Percentiles rank a stretch among this genome's conserved stretches.
Evolutionary conservation across 2,329 filamentous ascomycete species (phyloP).

Genomic region (Alternaria brassicicola): DNA sequence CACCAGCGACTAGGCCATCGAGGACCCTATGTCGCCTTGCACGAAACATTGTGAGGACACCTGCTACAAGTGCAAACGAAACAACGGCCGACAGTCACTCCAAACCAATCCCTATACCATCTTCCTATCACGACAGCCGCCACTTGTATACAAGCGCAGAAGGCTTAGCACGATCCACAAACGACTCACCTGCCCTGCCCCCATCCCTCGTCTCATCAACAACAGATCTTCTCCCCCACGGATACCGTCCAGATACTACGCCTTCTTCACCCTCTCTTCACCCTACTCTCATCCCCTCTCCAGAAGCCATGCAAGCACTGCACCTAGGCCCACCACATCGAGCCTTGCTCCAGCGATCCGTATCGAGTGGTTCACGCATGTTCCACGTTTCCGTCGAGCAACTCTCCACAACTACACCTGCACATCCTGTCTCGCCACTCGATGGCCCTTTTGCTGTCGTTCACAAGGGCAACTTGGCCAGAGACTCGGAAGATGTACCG

Average conservation of each 20-base stretch:
- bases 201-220: neutral
- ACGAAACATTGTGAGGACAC: neutral
- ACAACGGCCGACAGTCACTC: neutral
- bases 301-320: constrained; percentile 1
- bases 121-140: neutral
- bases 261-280: neutral
- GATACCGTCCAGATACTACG: neutral
- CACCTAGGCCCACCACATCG: neutral
- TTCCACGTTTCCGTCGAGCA: neutral
- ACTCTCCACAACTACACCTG: neutral
- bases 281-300: neutral
- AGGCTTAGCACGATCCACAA: neutral
- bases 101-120: neutral
- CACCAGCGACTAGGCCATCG: neutral
- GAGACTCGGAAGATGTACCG: neutral
- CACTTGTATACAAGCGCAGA: neutral
- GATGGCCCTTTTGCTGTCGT: neutral
- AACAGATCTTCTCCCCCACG: neutral
- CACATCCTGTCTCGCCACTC: neutral
- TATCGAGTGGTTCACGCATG: neutral
- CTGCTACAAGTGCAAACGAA: neutral
- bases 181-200: neutral
- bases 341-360: neutral
- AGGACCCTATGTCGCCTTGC: neutral
- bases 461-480: neutral